Base-by-base conservation (phyloP, 2,329 filamentous ascomycete species). In the Bisporella sp. region DNA sequence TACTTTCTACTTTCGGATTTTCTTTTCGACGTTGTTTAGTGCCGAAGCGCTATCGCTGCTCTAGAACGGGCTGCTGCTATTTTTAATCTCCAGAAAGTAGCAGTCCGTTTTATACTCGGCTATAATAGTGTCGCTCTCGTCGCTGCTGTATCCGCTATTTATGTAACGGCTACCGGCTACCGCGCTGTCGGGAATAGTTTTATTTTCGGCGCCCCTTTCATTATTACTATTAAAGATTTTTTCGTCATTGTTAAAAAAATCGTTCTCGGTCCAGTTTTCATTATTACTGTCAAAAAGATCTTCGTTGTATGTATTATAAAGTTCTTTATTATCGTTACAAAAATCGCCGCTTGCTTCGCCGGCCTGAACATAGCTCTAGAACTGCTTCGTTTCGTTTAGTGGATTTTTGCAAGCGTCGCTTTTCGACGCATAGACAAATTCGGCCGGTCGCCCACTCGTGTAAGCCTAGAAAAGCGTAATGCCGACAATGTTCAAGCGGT, bases 391-490 rank as follows among this genome's bases (percentile, higher is more conserved):
- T 35, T 60, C 51, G 35, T 52, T 43, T 21, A 55, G 42, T 6
- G 50, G 55, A 37, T 60, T 50, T 39, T 50, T 37, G 33, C 48
- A 43, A 11, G 47, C 58, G 49, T 52, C 58, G 13, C 45, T 40
- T 43, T 59, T 60, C 6, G 52, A 58, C 44, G 52, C 37, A 35
- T 61, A 50, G 41, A 61, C 51, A 21, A 61, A 54, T 49, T 61
- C 57, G 12, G 45, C 54, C 1, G 41, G 56, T 45, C 52, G 47
- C 35, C 54, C 54, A 32, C 51, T 56, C 5, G 46, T 58, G 21
- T 58, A 61, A 33, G 46, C 47, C 46, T 59, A 42, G 44, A 61
- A 59, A 8, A 59, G 56, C 45, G 59, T 54, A 13, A 61, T 58
- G 0, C 51, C 53, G 35, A 54, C 42, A 8, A 45, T 8, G 31